A percentile compares a stretch with the other conserved stretches of the same genome.
phyloP scores from a whole-genome alignment of 2,329 filamentous ascomycete species.

The Periglandula ipomoeae region DNA sequence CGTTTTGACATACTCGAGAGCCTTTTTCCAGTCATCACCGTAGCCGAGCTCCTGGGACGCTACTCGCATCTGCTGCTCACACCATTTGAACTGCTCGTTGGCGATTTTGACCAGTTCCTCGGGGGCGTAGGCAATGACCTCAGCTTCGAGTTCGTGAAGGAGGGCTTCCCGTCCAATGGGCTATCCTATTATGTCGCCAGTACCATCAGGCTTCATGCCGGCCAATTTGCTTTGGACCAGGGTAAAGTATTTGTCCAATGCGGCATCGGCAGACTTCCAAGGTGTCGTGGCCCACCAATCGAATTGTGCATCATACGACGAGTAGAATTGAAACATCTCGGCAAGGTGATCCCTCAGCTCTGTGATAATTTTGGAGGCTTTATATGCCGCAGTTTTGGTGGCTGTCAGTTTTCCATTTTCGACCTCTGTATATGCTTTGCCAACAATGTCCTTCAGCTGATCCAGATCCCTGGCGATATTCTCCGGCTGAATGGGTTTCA shows the following conservation, averaged over 20 bases:
- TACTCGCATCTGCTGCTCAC: constrained; percentile 42
- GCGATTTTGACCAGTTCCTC: constrained; percentile 45
- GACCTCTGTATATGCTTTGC: constrained; percentile 24
- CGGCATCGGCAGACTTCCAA: constrained; percentile 28
- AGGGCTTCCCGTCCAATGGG: constrained; percentile 45
- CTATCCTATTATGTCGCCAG: constrained; percentile 46
- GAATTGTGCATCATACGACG: constrained; percentile 45
- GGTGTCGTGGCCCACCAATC: constrained; percentile 46
- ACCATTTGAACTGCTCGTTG: constrained; percentile 44
- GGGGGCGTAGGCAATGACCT: constrained; percentile 50
- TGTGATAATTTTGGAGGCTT: constrained; percentile 33
- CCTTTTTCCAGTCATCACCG: constrained; percentile 38
- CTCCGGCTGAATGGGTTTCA: constrained; percentile 32
- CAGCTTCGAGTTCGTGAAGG: constrained; percentile 40
- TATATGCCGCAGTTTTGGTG: constrained; percentile 34
- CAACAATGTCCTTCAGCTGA: constrained; percentile 23
- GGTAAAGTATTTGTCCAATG: constrained; percentile 25
- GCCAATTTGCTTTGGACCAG: constrained; percentile 33
- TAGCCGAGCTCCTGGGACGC: constrained; percentile 40
- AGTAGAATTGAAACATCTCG: constrained; percentile 42
- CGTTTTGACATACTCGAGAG: constrained; percentile 47
- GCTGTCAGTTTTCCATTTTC: constrained; percentile 22
- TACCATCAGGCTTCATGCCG: constrained; percentile 31
- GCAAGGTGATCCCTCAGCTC: constrained; percentile 31
- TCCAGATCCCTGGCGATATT: constrained; percentile 33